Evolutionary conservation across 352 stramenopile species (phyloP).

Genomic region (Globisporangium splendens): DNA sequence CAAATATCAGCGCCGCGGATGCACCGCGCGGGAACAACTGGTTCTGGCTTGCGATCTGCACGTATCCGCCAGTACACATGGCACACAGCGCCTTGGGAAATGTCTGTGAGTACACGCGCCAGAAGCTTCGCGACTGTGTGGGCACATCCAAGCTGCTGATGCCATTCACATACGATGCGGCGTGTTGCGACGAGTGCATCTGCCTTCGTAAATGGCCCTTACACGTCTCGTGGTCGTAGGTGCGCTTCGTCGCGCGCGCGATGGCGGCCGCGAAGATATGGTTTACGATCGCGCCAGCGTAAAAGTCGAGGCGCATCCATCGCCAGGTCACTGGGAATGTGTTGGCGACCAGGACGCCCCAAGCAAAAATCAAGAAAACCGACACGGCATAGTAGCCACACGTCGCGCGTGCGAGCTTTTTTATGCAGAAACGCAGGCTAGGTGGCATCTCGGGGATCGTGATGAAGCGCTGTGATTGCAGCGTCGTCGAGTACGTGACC

Average conservation of each 20-base stretch:
- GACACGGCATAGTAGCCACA: constrained; percentile 9
- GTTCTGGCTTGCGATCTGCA: constrained; percentile 3
- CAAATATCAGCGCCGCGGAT: neutral
- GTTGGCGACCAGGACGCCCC: neutral
- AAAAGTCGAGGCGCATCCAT: constrained; percentile 8
- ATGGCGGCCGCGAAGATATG: neutral
- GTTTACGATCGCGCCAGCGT: neutral
- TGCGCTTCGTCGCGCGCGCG: neutral
- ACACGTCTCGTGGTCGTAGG: neutral
- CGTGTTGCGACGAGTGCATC: too few relatives aligned
- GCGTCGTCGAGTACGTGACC: neutral
- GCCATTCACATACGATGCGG: too few relatives aligned
- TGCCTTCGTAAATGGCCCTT: neutral
- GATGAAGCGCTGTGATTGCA: constrained; percentile 14
- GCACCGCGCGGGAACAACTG: neutral
- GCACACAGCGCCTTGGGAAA: neutral
- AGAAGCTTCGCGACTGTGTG: constrained; percentile 6
- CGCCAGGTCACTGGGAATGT: neutral
- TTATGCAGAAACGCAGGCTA: neutral
- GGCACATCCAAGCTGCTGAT: too few relatives aligned
- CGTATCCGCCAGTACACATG: neutral
- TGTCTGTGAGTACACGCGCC: constrained; percentile 1
- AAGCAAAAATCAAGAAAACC: neutral
- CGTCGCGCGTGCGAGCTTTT: neutral
- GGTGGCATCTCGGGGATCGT: neutral